phyloP scores from a whole-genome alignment of 495 filamentous ascomycete genomes.

The Sordaria brevicollis region DNA sequence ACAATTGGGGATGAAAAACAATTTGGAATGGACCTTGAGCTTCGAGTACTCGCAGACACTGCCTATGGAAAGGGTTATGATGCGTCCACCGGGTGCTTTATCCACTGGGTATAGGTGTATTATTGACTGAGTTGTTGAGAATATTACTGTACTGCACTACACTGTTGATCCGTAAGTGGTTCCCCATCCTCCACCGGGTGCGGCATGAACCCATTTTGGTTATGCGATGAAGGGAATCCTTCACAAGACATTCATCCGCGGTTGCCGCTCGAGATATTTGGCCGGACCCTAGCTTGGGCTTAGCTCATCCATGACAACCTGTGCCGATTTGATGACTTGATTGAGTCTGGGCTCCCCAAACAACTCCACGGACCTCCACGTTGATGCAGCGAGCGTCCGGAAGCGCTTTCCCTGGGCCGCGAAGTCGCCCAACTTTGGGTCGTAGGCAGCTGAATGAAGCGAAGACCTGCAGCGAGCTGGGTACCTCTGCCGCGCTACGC shows the following conservation, averaged over 20 bases:
- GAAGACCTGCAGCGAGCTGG: background rate
- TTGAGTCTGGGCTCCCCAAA: background rate
- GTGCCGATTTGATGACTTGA: background rate
- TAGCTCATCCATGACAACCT: background rate
- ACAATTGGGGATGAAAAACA: background rate
- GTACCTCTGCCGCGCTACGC: background rate
- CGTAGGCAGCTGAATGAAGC: background rate
- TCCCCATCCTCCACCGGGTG: background rate
- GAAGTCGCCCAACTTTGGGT: background rate
- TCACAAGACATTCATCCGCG: background rate
- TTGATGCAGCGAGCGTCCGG: background rate
- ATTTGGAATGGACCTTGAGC: background rate
- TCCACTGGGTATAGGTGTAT: background rate
- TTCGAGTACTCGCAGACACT: background rate
- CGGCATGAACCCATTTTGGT: background rate
- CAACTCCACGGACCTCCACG: background rate
- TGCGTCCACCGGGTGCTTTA: background rate
- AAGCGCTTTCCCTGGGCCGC: background rate
- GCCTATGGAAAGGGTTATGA: background rate
- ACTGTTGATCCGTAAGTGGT: background rate
- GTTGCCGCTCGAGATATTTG: background rate
- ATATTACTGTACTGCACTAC: background rate
- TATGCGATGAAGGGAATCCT: background rate
- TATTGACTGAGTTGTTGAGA: background rate
- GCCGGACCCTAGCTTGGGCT: background rate